phyloP scores from a whole-genome alignment of 1,284 basidiomycete genomes.

The Malassezia pachydermatis region DNA sequence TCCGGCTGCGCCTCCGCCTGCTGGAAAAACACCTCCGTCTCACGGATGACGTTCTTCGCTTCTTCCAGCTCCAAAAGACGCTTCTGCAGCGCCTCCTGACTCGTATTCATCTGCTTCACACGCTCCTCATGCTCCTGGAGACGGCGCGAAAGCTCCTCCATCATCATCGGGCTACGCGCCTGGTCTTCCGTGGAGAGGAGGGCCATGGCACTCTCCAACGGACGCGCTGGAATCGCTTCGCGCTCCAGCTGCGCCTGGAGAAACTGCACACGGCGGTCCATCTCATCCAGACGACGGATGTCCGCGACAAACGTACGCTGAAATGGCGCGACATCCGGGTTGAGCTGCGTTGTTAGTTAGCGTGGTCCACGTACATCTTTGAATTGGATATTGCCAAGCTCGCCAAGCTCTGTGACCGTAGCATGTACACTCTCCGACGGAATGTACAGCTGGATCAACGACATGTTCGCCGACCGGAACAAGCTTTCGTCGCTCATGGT shows the following conservation, averaged over 20 bases:
- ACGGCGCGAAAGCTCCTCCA: constrained; percentile 83
- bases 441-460: constrained; percentile 92
- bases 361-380: no score
- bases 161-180: constrained; percentile 62
- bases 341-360: constrained; percentile 64
- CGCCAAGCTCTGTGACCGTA: constrained; percentile 85
- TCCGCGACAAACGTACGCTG: constrained; percentile 96
- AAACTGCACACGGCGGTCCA: constrained; percentile 85
- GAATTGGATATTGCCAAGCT: constrained; percentile 91
- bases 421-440: constrained; percentile 96
- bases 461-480: constrained; percentile 58
- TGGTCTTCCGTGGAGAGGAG: constrained; percentile 52
- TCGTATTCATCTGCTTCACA: constrained; percentile 82
- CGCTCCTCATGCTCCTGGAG: constrained; percentile 78
- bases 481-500: constrained; percentile 30
- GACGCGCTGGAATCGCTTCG: constrained; percentile 64
- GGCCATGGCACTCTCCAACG: constrained; percentile 47
- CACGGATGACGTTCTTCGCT: constrained; percentile 75
- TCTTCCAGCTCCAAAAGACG: constrained; percentile 80
- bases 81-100: constrained; percentile 78
- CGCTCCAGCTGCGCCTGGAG: constrained; percentile 75
- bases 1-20: constrained; percentile 70
- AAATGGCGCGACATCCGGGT: constrained; percentile 89
- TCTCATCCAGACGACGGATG: constrained; percentile 87
- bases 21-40: constrained; percentile 94